A percentile compares a stretch with the other conserved stretches of the same genome.
phyloP scores from a whole-genome alignment of 2,329 filamentous ascomycete species.

The Colletotrichum ledebouriae region DNA sequence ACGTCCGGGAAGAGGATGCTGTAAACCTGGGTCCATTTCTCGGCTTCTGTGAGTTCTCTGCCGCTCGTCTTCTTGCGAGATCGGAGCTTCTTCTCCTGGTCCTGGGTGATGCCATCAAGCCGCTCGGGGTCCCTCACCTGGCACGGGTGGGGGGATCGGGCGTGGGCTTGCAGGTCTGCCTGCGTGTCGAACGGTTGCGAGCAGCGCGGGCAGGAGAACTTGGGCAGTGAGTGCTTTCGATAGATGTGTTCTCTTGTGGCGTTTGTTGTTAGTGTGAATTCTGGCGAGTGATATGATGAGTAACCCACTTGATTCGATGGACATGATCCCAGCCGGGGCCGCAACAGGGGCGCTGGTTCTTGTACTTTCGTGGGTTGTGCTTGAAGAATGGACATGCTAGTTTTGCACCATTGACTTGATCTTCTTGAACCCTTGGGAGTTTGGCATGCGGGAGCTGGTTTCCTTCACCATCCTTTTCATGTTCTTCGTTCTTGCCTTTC shows the following conservation, averaged over 20 bases:
- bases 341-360: slow-evolving; percentile 52
- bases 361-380: slow-evolving; percentile 53
- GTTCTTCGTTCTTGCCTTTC: neutral
- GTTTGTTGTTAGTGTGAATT: neutral
- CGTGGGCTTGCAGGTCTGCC: slow-evolving; percentile 50
- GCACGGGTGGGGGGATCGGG: slow-evolving; percentile 47
- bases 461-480: neutral
- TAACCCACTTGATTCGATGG: slow-evolving; percentile 54
- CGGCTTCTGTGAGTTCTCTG: slow-evolving; percentile 51
- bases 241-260: slow-evolving; percentile 54
- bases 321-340: slow-evolving; percentile 55
- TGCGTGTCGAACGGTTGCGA: slow-evolving; percentile 52
- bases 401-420: slow-evolving; percentile 24
- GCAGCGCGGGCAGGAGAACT: slow-evolving; percentile 52
- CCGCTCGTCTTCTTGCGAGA: slow-evolving; percentile 49
- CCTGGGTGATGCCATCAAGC: slow-evolving; percentile 54
- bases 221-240: slow-evolving; percentile 52
- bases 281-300: neutral
- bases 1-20: slow-evolving; percentile 53
- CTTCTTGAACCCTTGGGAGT: slow-evolving; percentile 26
- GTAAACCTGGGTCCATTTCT: slow-evolving; percentile 56
- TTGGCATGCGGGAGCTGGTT: slow-evolving; percentile 20
- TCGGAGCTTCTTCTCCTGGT: slow-evolving; percentile 52
- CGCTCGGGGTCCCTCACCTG: slow-evolving; percentile 44
- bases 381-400: slow-evolving; percentile 58